Evolutionary conservation across 345 rosid species (phyloP), one percentile per base, ranked within the genome.

Genomic region (Carallia brachiata): DNA sequence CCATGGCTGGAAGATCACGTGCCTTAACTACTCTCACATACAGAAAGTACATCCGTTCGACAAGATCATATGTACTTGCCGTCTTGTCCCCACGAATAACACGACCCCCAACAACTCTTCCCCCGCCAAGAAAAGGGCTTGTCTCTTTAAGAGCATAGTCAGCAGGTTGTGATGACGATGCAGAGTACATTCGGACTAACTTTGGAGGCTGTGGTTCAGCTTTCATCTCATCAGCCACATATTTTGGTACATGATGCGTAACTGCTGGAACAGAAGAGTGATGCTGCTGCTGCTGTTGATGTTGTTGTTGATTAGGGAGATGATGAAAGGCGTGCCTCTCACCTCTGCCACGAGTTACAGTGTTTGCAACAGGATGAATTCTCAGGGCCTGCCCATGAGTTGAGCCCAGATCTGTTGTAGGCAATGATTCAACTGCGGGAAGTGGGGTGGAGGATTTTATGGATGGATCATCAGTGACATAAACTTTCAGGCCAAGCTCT

Each of bases 401-500:
- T 36, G 73, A 53, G 36, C 36, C 70, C 19, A 73, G 71, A 68
- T 78, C 84, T 44, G 67, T 64, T 6, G 30, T 31, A 28, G 72
- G 54, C 65, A 75, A 53, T 44, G 76, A 76, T 70, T 81, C 75
- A 62, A 63, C 70, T 44, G 83, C 79, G 55, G 86, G 84, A 57
- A 62, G 47, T 6, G 86, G 80, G 4, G 53, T 70, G 39, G 95
- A 87, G 19, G 97, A 85, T 78, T 81, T 94, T 57, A 90, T 83
- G 61, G 89, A 87, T 48, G 85, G 79, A 47, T 87, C 90, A 36
- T 90, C 88, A 13, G 93, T 90, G 68, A 94, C 66, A 68, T 86
- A 94, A 66, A 91, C 92, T 81, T 91, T 91, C 72, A 94, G 77
- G 68, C 97, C 96, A 5, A 95, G 93, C 83, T 95, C 99, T 78